Base-by-base conservation (phyloP, 208 protist species). In the Porcisia hertigi region DNA sequence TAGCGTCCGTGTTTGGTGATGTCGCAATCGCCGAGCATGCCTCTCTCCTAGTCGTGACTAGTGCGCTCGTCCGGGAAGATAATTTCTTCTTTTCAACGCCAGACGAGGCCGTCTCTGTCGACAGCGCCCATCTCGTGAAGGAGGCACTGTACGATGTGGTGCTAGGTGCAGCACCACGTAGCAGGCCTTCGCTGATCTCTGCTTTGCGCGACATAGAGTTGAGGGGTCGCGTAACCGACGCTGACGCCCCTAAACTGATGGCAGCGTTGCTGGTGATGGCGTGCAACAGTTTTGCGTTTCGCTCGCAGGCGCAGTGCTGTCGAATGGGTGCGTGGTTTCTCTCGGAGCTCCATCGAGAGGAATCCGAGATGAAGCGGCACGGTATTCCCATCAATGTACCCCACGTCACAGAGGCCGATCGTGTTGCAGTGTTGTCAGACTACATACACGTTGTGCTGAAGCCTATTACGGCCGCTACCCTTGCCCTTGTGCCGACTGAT, bases 1-100 rank as follows among this genome's bases (percentile, higher is more conserved):
- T 95, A 34, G 79, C 84, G 70, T 81, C 86, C n/a, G 86, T 95
- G 30, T 97, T 91, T 49, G 90, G 90, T 53, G 88, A 92, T 62
- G 83, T 89, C 23, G 82, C 77, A 0, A 86, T 88, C 3, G 79
- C 73, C 43, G 82, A 90, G 76, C 85, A 85, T 75, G 84, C 77
- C 9, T 88, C 80, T 64, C 79, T 84, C 57, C 71, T 88, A 25
- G 87, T 92, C 43, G 87, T 92, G 62, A 71, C 87, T 23, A 86
- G 89, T 63, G 47, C 81, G 54, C 81, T 92, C 0, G 71, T 86
- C 39, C 73, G 72, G 11, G 88, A 92, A 47, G 84, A 86, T 57
- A 87, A 88, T 62, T 89, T 86, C 41, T 88, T 92, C 63, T 70
- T 92, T 41, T 41, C 85, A 11, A 52, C 53, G 41, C 58, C 81